A percentile compares a stretch with the other conserved stretches of the same genome.
phyloP scores from a whole-genome alignment of 2,329 filamentous ascomycete species.

The Colletotrichum graminicola region DNA sequence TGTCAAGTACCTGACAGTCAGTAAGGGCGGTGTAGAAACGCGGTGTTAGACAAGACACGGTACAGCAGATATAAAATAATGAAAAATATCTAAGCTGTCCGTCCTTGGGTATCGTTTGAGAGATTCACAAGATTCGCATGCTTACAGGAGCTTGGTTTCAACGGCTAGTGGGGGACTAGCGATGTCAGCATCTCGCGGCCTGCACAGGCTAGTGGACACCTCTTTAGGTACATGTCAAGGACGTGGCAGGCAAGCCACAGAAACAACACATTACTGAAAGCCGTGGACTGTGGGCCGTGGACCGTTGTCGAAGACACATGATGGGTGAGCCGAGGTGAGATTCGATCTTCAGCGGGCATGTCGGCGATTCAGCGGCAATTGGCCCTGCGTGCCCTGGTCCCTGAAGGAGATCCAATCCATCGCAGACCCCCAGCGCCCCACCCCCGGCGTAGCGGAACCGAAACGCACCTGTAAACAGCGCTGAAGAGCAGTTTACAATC shows the following conservation, averaged over 20 bases:
- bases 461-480: constrained; percentile 31
- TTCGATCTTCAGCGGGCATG: constrained; percentile 3
- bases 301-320: background rate
- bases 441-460: constrained; percentile 38
- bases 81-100: constrained; percentile 4
- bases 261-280: background rate
- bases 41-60: constrained; percentile 59
- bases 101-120: background rate
- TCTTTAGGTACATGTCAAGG: background rate
- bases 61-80: constrained; percentile 34
- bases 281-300: background rate
- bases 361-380: constrained; percentile 17
- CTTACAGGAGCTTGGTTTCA: constrained; percentile 9
- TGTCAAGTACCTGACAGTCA: constrained; percentile 92
- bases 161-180: constrained; percentile 30
- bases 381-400: constrained; percentile 35
- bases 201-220: background rate
- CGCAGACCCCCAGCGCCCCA: constrained; percentile 8
- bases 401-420: constrained; percentile 24
- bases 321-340: background rate
- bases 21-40: constrained; percentile 73
- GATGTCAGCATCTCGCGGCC: constrained; percentile 6
- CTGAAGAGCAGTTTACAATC: constrained; percentile 23
- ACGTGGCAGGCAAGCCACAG: constrained; percentile 8
- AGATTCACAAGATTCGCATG: constrained; percentile 35